Conservation (phyloP, 2,329 filamentous ascomycete genomes). For the Monosporascus ibericus region DNA sequence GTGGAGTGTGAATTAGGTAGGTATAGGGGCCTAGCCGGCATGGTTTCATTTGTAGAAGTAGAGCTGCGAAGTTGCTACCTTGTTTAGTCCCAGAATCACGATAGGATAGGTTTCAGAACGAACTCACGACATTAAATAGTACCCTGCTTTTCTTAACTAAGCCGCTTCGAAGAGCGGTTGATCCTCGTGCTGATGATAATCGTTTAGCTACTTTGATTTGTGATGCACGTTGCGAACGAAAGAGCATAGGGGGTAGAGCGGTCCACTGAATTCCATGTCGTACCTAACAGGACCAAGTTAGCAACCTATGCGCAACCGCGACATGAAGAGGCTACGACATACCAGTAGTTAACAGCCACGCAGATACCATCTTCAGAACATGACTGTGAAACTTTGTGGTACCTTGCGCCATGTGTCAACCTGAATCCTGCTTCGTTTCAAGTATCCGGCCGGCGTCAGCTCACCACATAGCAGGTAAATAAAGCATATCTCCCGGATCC, state of each 20-base stretch:
- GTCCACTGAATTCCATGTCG: conserved; percentile 70
- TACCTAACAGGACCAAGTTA: conserved; percentile 46
- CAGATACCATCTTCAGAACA: conserved; percentile 64
- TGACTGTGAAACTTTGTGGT: conserved; percentile 74
- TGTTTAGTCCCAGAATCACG: background rate
- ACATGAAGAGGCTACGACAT: conserved; percentile 14
- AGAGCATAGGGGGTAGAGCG: conserved; percentile 55
- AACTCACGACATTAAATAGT: background rate
- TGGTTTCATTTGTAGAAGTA: background rate
- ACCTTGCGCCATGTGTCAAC: conserved; percentile 33
- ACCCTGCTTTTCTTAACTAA: background rate
- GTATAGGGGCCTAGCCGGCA: background rate
- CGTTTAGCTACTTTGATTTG: background rate
- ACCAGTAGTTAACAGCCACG: conserved; percentile 79
- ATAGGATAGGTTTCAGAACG: background rate
- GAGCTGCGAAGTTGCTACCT: background rate
- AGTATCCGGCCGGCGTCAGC: conserved; percentile 13
- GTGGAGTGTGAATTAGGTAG: conserved; percentile 7
- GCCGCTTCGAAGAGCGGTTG: too few relatives aligned
- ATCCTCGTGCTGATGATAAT: background rate
- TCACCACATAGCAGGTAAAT: conserved; percentile 74
- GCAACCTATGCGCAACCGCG: background rate
- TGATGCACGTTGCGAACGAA: conserved; percentile 42
- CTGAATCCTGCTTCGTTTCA: background rate
- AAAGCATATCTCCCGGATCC: conserved; percentile 71